These are phyloP conservation scores for Xylaria sp. DNA, from an alignment of 2,329 filamentous ascomycete genomes.

Conservation along the genomic window DNA sequence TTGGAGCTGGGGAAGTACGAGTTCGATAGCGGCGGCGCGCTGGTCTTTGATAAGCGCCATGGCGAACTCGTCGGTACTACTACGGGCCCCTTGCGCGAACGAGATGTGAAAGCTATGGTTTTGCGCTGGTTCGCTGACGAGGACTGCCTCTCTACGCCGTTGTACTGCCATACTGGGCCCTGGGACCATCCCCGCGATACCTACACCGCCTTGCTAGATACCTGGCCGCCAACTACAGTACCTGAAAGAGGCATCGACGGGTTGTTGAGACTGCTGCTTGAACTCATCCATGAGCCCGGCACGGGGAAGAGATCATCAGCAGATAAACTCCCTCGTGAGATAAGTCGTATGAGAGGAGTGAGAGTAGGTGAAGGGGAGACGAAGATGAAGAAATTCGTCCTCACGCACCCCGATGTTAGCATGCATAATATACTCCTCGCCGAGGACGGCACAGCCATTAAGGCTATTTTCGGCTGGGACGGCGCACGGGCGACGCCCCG, in stretches of 20 bases:
- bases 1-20: constrained; percentile 38
- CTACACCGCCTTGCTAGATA: constrained; percentile 39
- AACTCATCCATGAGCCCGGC: constrained; percentile 38
- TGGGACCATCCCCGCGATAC: constrained; percentile 29
- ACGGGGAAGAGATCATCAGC: background rate
- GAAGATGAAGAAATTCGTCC: constrained; percentile 37
- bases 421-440: constrained; percentile 43
- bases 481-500: constrained; percentile 38
- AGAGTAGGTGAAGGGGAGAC: background rate
- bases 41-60: constrained; percentile 32
- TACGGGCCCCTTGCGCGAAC: constrained; percentile 33
- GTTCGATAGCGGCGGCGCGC: constrained; percentile 40
- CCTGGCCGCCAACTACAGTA: constrained; percentile 31
- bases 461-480: constrained; percentile 45
- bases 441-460: constrained; percentile 37
- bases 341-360: background rate
- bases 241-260: constrained; percentile 35
- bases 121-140: constrained; percentile 39
- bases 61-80: constrained; percentile 24
- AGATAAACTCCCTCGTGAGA: background rate
- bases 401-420: constrained; percentile 41
- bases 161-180: constrained; percentile 37
- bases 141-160: constrained; percentile 28
- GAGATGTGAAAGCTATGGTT: constrained; percentile 42
- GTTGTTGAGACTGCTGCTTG: constrained; percentile 39